Conservation (phyloP, 352 stramenopile genomes). For the Phytophthora aleatoria region DNA sequence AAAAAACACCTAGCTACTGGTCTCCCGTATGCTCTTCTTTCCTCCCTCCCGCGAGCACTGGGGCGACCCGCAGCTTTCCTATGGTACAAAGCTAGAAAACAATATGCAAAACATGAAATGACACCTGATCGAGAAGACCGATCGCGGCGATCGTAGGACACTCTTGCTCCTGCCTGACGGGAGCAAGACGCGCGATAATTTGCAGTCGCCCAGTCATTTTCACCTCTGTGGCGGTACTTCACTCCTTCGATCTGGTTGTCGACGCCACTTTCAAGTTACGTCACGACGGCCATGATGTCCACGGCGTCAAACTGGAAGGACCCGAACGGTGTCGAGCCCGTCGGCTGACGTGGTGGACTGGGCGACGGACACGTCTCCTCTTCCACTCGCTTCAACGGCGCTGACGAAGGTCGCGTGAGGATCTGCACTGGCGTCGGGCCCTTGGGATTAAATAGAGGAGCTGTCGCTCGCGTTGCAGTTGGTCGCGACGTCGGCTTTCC, state of each 20-base stretch:
- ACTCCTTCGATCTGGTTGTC: slow-evolving; percentile 30
- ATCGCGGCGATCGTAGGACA: slow-evolving; percentile 16
- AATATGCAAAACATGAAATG: slow-evolving; percentile 47
- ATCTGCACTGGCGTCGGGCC: slow-evolving; percentile 53
- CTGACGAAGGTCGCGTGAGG: slow-evolving; percentile 42
- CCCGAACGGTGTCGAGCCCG: slow-evolving; percentile 47
- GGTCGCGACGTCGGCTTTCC: slow-evolving; percentile 56
- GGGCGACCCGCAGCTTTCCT: slow-evolving; percentile 39
- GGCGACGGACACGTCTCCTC: slow-evolving; percentile 49
- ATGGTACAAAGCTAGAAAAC: slow-evolving; percentile 72
- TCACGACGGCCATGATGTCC: slow-evolving; percentile 91
- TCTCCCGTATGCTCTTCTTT: slow-evolving; percentile 22
- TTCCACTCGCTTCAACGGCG: slow-evolving; percentile 55
- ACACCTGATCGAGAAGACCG: slow-evolving; percentile 32
- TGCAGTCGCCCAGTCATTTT: slow-evolving; percentile 20
- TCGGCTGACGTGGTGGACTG: slow-evolving; percentile 44
- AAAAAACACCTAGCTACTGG: slow-evolving; percentile 81
- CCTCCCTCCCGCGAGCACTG: slow-evolving; percentile 9
- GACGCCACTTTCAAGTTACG: slow-evolving; percentile 44
- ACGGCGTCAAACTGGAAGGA: slow-evolving; percentile 83
- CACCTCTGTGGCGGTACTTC: slow-evolving; percentile 13
- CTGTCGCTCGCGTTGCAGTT: slow-evolving; percentile 27
- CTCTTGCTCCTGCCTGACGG: slow-evolving; percentile 34
- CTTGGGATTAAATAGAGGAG: slow-evolving; percentile 61
- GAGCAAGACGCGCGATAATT: slow-evolving; percentile 24